phyloP scores from a whole-genome alignment of 2,329 filamentous ascomycete species.

The Amauroascus verrucosus region DNA sequence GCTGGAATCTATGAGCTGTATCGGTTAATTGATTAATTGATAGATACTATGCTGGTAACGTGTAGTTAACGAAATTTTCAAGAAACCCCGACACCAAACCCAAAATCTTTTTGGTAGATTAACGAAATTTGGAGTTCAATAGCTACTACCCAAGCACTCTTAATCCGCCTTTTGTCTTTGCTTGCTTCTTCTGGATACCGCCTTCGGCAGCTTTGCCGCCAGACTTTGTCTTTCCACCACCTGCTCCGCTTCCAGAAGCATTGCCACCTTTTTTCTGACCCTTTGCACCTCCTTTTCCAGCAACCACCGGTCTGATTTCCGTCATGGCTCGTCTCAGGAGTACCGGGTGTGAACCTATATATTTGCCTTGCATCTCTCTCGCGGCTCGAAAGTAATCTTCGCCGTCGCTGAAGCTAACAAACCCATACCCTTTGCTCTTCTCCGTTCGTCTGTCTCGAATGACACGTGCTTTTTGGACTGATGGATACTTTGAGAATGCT shows the following conservation, averaged over 20 bases:
- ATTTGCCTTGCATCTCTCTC: constrained; percentile 98
- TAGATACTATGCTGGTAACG: too few relatives aligned
- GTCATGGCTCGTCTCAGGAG: constrained; percentile 79
- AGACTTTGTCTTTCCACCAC: constrained; percentile 23
- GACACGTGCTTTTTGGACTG: constrained; percentile 84
- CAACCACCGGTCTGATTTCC: constrained; percentile 71
- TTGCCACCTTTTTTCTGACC: constrained; percentile 24
- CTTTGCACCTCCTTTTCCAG: constrained; percentile 44
- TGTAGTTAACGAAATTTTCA: too few relatives aligned
- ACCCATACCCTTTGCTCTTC: constrained; percentile 93
- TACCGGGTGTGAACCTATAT: constrained; percentile 94
- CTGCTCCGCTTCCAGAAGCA: constrained; percentile 24
- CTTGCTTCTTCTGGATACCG: constrained; percentile 36
- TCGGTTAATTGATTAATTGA: too few relatives aligned
- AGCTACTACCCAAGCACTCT: constrained; percentile 33
- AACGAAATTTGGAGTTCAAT: background rate
- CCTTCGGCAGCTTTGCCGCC: constrained; percentile 33
- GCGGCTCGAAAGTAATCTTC: constrained; percentile 95
- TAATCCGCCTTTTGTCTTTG: constrained; percentile 39
- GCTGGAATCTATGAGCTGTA: too few relatives aligned
- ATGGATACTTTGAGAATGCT: constrained; percentile 79
- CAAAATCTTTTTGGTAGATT: background rate
- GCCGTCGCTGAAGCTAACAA: constrained; percentile 88
- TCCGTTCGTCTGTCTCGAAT: constrained; percentile 91
- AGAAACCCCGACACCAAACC: background rate